These are phyloP conservation scores for Penicillium sp. DNA, from an alignment of 2,329 filamentous ascomycete genomes.

Conservation along the genomic window DNA sequence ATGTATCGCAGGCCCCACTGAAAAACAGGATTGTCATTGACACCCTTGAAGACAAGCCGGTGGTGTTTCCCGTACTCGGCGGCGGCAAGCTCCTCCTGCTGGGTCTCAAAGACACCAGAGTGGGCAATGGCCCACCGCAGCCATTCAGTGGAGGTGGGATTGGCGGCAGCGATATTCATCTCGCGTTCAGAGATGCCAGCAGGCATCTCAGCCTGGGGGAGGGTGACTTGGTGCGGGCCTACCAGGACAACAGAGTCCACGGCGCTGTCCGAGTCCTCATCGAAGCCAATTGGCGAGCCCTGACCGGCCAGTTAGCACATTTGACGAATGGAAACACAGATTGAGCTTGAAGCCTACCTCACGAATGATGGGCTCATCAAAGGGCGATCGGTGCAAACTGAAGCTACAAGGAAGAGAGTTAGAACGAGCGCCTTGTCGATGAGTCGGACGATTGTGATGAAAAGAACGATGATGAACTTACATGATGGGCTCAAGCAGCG, in stretches of 20 bases:
- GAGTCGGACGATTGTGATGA: background rate
- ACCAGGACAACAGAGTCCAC: background rate
- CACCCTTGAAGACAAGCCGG: background rate
- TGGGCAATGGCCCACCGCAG: constrained; percentile 6
- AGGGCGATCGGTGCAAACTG: background rate
- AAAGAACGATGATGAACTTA: background rate
- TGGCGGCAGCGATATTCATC: background rate
- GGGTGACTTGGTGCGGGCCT: background rate
- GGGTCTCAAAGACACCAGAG: constrained; percentile 4
- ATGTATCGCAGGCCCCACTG: constrained; percentile 15
- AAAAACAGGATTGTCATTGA: constrained; percentile 7
- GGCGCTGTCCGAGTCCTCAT: background rate
- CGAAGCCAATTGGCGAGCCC: constrained; percentile 4
- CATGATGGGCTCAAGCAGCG: background rate
- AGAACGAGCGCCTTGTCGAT: background rate
- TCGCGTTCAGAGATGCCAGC: background rate
- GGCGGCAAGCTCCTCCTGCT: background rate
- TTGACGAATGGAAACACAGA: no score
- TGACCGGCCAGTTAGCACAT: background rate
- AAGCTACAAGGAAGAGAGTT: background rate
- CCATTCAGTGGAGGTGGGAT: background rate
- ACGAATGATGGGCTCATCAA: background rate
- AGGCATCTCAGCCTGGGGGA: no score
- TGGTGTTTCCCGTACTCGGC: background rate
- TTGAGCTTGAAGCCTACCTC: background rate